Evolutionary conservation across 805 yeast genomes (phyloP), one percentile per base, ranked within the genome.

Genomic region (Phaffomyces antillensis): DNA sequence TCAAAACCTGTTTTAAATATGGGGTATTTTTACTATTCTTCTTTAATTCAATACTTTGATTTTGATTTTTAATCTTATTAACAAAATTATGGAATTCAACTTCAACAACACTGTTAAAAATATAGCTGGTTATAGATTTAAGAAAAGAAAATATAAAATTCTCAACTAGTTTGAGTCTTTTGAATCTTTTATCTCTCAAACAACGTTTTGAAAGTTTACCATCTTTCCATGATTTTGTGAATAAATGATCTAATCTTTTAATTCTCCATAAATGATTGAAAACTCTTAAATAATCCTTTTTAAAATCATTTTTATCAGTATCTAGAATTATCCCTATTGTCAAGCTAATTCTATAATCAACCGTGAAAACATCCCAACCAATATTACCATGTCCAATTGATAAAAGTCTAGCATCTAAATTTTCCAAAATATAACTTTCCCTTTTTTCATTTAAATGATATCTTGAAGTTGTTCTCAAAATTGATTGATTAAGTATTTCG

Each of bases 301-400:
- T 71, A 17, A 71, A 65, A 24, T 69, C 65, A 18, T 64, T 69
- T 48, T 55, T 64, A 39, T 60, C 70, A 45, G 76, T 73, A 34
- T 81, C 66, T 16, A 91, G 67, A 4, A 85, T 71, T 25, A 74
- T 67, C 9, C 77, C 70, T 37, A 84, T 59, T 1, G 85, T 85
- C 13, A 68, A 52, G 11, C 60, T 72, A 11, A 77, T 55, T 43
- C 75, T 68, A 61, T 86, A 93, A 58, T 89, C 97, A 33, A 90
- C 66, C 0, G 96, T 87, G 60, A 91, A 90, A 2, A 86, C 88
- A 58, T 90, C 95, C 96, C 96, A 90, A 1, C 96, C 96, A 41
- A 78, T 64, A 26, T 80, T 77, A 0, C 87, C 83, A 52, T 82
- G 86, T 4, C 81, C 81, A 40, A 83, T 65, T 47, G 84, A 88